These are phyloP conservation scores for Glycyrrhiza uralensis DNA, from an alignment of 306 rosid genomes.

Conservation along the genomic window DNA sequence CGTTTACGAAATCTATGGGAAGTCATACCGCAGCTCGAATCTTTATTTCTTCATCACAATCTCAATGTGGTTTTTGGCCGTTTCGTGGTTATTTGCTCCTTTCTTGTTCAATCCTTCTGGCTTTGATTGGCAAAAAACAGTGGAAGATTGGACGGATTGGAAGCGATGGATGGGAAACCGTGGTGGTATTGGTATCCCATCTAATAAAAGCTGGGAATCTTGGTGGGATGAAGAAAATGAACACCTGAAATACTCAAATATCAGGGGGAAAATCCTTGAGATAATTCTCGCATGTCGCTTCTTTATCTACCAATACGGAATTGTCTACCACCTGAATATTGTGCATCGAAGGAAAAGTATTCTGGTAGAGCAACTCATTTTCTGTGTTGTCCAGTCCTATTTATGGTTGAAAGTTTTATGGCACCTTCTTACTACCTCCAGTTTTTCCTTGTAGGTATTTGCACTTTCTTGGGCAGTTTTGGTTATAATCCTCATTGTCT, in stretches of 20 bases:
- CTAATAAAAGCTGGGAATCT: slow-evolving; percentile 93
- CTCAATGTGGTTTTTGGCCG: slow-evolving; percentile 91
- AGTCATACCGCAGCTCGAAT: slow-evolving; percentile 57
- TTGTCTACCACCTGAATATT: slow-evolving; percentile 87
- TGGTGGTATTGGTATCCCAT: slow-evolving; percentile 83
- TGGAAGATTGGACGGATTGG: slow-evolving; percentile 98
- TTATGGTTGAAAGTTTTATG: not conserved
- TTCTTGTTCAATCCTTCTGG: slow-evolving; percentile 89
- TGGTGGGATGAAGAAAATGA: slow-evolving; percentile 98
- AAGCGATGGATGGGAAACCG: slow-evolving; percentile 99
- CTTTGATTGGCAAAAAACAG: slow-evolving; percentile 98
- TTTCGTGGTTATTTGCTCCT: slow-evolving; percentile 98
- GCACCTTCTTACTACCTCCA: slow-evolving; percentile 23
- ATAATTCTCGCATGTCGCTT: slow-evolving; percentile 79
- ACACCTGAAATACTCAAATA: slow-evolving; percentile 70
- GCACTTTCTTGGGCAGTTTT: slow-evolving; percentile 89
- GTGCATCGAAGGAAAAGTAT: slow-evolving; percentile 60
- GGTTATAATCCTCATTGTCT: slow-evolving; percentile 57
- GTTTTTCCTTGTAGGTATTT: slow-evolving; percentile 54
- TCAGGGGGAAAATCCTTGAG: slow-evolving; percentile 78
- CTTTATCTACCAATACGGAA: slow-evolving; percentile 87
- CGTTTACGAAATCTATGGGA: slow-evolving; percentile 67
- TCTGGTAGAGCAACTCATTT: slow-evolving; percentile 53
- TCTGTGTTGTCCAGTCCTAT: slow-evolving; percentile 2
- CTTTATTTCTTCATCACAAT: slow-evolving; percentile 74